Base-by-base conservation (phyloP, 352 stramenopile genomes). In the Elongisporangium undulatum region DNA sequence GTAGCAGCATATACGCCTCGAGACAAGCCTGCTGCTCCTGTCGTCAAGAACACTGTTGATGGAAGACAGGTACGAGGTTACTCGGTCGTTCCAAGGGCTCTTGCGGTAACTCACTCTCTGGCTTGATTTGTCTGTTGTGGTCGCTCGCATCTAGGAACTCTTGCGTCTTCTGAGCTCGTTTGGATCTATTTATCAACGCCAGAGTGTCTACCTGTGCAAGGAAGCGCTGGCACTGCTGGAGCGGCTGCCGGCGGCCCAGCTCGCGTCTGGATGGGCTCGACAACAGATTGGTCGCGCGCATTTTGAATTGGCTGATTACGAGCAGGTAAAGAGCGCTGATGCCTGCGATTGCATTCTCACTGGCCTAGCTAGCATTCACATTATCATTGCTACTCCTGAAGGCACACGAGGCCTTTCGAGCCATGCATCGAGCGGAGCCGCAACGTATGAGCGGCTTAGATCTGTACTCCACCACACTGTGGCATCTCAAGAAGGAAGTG, bases 401-500 rank as follows among this genome's bases (percentile, higher is more conserved):
- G 71, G 92, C 95, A 3, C 82, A 95, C 51, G 74, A 92, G 3
- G 84, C 88, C 29, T 95, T 98, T 41, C 74, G 93, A 54, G 69
- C 75, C 9, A 98, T 99, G 82, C 82, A 97, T 59, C 76, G 77
- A 24, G 66, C 83, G 13, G 94, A 98, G 38, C 95, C 95, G 8
- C 80, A 98, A 73, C 86, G 94, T 16, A 96, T 98, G 79, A 87
- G 87, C 59, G 96, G 97, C 21, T 68, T 99, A 15, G 96, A 98
- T 54, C 61, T 98, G 51, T 94, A 98, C 58, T 98, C 91, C 16
- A 99, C 97, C 4, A 94, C 94, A 8, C 75, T 99, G 22, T 99
- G 96, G 95, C 96, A 99, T 69, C 66, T 99, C 20, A 98, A 98
- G 74, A 95, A 98, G 56, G 96, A 99, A 71, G 95, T 99, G 17